Evolutionary conservation across 768 basidiomycete species (phyloP).

Genomic region (Clavulina sp.): DNA sequence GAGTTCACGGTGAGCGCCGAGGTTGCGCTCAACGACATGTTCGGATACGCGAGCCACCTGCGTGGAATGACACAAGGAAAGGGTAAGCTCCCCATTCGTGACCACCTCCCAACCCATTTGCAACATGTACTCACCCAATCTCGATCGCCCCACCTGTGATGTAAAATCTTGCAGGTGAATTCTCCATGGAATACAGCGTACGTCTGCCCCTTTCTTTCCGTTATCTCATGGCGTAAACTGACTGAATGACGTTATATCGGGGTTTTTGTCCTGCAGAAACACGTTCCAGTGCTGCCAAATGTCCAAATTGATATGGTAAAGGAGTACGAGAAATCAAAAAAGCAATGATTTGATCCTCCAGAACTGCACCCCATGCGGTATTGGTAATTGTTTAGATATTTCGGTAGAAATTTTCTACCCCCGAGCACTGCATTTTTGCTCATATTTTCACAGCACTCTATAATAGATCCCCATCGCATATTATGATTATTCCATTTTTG

Average conservation of each 20-base stretch:
- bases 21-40: constrained; percentile 95
- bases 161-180: constrained; percentile 21
- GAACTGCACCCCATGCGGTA: no score
- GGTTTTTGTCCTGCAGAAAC: constrained; percentile 31
- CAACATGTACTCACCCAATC: constrained; percentile 18
- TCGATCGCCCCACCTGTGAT: neutral
- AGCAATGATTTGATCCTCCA: no score
- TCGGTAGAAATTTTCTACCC: no score
- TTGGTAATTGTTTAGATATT: no score
- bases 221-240: neutral
- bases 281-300: constrained; percentile 68
- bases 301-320: constrained; percentile 81
- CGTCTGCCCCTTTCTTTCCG: constrained; percentile 12
- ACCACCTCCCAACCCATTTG: neutral
- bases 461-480: no score
- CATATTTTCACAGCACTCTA: no score
- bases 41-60: constrained; percentile 85
- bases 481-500: no score
- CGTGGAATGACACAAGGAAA: constrained; percentile 94
- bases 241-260: constrained; percentile 1
- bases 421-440: no score
- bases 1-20: constrained; percentile 87
- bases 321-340: constrained; percentile 70
- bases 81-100: constrained; percentile 67
- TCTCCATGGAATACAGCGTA: constrained; percentile 44